Evolutionary conservation across 257 asterid species (phyloP), one percentile per base, ranked within the genome.

Genomic region (Misopates orontium): DNA sequence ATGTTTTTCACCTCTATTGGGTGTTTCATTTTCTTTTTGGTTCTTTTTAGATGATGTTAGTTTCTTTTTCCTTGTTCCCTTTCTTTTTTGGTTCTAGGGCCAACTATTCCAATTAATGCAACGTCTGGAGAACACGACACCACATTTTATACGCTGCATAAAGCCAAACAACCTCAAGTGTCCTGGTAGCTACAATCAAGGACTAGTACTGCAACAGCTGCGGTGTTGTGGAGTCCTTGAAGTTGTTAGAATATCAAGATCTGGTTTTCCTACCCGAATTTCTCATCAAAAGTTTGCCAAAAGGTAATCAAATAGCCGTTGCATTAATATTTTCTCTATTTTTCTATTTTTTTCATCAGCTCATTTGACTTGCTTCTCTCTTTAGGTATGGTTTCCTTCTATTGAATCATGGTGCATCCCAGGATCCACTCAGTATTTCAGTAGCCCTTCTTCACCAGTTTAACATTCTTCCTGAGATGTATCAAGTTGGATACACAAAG

Each of bases 401-500:
- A 64, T 60, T 83, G 62, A 96, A 94, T 70, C 96, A 90, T 77
- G 95, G 86, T 62, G 95, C 97, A n/a, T 83, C 97, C 21, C 95
- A 83, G 75, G 97, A 94, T 74, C 99, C 97, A 20, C 95, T 94
- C 66, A 86, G 95, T 71, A 97, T 94, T 67, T 94, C 99, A 17
- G 96, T 94, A 63, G 95, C 92, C 31, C 90, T 94, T 73, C 97
- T 94, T 62, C 97, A 90, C 71, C 99, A 94, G 85, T 94, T 94
- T 77, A 86, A 88, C 78, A 94, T 90, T 78, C 85, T 90, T 44
- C 96, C 99, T 4, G 99, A 94, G 84, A 86, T 94, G 99, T 90
- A 90, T 75, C 99, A 90, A 78, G 99, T 94, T 78, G 99, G 99
- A 71, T 94, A 88, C 83, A 90, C 99, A 12, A 94, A 94, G 73